A percentile compares a stretch with the other conserved stretches of the same genome.
phyloP scores from a whole-genome alignment of 1,139 yeast species.

The Kurtzmaniella quercitrusa region DNA sequence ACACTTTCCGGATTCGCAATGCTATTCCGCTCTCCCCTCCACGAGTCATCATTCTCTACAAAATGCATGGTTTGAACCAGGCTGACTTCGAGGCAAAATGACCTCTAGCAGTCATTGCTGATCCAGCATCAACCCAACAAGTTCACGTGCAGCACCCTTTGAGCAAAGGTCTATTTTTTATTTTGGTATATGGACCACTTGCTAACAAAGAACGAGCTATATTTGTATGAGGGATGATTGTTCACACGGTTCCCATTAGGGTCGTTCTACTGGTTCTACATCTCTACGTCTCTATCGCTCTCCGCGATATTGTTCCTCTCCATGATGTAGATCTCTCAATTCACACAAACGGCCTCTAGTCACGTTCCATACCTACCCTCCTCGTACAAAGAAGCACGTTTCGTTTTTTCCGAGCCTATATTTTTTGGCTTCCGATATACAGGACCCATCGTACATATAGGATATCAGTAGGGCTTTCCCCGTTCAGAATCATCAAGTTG shows the following conservation, averaged over 20 bases:
- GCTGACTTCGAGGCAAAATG: no score
- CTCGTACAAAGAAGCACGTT: background rate
- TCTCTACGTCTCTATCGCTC: no score
- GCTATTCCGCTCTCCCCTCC: background rate
- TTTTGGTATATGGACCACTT: background rate
- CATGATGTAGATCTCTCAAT: no score
- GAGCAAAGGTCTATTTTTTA: background rate
- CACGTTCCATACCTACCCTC: no score
- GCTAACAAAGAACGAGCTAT: background rate
- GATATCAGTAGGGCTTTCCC: background rate
- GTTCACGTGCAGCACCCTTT: constrained; percentile 1
- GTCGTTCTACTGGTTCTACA: no score
- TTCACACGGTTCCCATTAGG: no score
- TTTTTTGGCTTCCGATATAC: background rate
- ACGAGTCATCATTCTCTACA: background rate
- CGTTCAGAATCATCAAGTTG: background rate
- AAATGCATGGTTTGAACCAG: background rate
- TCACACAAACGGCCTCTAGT: no score
- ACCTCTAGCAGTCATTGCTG: background rate
- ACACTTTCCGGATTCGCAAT: background rate
- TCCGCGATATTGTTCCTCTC: no score
- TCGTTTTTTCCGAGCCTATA: background rate
- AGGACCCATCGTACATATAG: background rate
- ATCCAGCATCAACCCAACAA: background rate
- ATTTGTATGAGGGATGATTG: background rate